Base-by-base conservation (phyloP, 441 rosid genomes). In the Isatis lusitanica region DNA sequence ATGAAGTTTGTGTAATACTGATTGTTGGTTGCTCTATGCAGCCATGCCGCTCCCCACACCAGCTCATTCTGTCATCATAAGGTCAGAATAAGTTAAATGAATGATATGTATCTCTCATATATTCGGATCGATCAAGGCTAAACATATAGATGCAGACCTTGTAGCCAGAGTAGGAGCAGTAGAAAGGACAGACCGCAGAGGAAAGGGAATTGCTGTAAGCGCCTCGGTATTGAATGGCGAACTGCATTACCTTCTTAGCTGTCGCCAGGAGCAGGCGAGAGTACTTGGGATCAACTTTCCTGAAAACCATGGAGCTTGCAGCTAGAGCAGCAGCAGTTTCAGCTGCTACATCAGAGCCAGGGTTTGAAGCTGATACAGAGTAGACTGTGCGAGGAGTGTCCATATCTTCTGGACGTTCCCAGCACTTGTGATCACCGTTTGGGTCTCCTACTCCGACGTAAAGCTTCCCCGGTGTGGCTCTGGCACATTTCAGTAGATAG, bases 141-240 rank as follows among this genome's bases (percentile, higher is more conserved):
- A 48, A 44, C 10, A 56, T 28, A 13, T 57, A 4, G 2, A 47
- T 6, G 6, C 66, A 24, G 43, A 90, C 98, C 88, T 87, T 84
- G 48, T 85, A 94, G 53, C 98, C 97, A 9, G 95, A 90, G 81
- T 91, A 94, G 0, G 97, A 91, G 87, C 97, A 90, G 70, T 94
- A 94, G 65, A 90, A 94, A 1, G 98, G 98, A 78, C 97, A 94
- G 0, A 79, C 98, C 0, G 89, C 83, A 3, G 92, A 73, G 2
- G 92, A 90, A 43, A 94, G 97, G 2, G 92, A 83, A 33, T 92
- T 91, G 42, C 97, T 94, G 31, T 91, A 94, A 56, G 92, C 87
- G 16, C 97, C 98, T 4, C 79, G 81, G 67, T 90, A 77, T 51
- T 94, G 93, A 51, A 88, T 79, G 1, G 97, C 97, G 21, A 94